These are phyloP conservation scores for Mortierella sp. DNA, from an alignment of 371 early-diverging fungal species.

Conservation along the genomic window DNA sequence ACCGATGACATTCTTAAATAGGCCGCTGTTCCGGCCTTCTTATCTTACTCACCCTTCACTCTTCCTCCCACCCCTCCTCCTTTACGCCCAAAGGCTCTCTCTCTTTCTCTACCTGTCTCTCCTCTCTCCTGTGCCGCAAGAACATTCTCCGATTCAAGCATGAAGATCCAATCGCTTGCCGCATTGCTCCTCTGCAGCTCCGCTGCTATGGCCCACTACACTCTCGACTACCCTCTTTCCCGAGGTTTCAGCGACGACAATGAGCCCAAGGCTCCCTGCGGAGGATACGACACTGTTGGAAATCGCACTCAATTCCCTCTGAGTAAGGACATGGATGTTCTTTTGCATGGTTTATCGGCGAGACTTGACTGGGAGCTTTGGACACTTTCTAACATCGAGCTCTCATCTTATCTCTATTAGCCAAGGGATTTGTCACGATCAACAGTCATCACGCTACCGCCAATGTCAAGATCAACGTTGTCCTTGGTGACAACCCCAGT, in stretches of 20 bases:
- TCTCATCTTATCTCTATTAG: conserved; percentile 10
- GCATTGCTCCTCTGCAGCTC: conserved; percentile 43
- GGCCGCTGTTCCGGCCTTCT: not conserved
- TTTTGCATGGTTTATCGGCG: too few species aligned
- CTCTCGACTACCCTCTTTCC: conserved; percentile 61
- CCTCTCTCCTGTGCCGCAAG: not conserved
- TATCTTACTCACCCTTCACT: not conserved
- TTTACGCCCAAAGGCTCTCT: not conserved
- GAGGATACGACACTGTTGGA: conserved; percentile 56
- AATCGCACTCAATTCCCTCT: conserved; percentile 62
- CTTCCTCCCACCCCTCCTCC: not conserved
- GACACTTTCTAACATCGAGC: not conserved
- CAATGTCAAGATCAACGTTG: conserved; percentile 58
- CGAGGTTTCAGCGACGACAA: conserved; percentile 63
- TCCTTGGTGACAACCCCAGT: conserved; percentile 56
- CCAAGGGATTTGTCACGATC: conserved; percentile 63
- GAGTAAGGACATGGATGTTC: conserved; percentile 22
- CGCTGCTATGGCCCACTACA: conserved; percentile 59
- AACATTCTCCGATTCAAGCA: not conserved
- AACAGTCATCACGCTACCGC: conserved; percentile 60
- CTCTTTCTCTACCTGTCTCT: not conserved
- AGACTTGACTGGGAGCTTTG: too few species aligned
- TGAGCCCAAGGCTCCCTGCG: conserved; percentile 65
- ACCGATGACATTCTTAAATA: too few species aligned
- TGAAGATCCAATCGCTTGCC: conserved; percentile 41